A percentile compares a stretch with the other conserved stretches of the same genome.
phyloP scores from a whole-genome alignment of 257 asterid genomes.

The Solanum dulcamara region DNA sequence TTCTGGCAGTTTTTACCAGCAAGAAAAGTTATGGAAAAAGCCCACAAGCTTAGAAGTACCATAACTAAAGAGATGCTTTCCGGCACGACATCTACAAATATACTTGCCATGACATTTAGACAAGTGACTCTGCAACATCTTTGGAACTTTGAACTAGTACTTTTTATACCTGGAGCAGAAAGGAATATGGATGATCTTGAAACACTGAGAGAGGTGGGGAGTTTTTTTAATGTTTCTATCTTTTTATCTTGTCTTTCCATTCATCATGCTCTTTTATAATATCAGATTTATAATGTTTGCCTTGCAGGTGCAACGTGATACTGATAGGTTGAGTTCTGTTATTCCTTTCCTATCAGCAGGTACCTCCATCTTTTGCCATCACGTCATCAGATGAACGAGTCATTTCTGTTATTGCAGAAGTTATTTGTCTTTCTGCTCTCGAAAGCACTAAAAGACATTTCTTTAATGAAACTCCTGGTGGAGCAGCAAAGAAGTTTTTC shows the following conservation, averaged over 20 bases:
- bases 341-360: constrained; percentile 89
- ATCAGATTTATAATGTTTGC: constrained; percentile 42
- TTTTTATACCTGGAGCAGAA: constrained; percentile 57
- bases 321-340: constrained; percentile 67
- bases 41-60: constrained; percentile 44
- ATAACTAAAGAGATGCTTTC: constrained; percentile 37
- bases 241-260: background rate
- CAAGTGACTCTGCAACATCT: constrained; percentile 70
- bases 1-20: constrained; percentile 74
- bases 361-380: constrained; percentile 55
- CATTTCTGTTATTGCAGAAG: constrained; percentile 70
- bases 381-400: constrained; percentile 45
- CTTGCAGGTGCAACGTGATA: constrained; percentile 69
- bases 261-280: constrained; percentile 20
- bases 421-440: constrained; percentile 60
- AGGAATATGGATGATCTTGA: constrained; percentile 66
- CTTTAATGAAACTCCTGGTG: constrained; percentile 11
- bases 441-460: constrained; percentile 38
- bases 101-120: constrained; percentile 84
- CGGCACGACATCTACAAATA: constrained; percentile 39
- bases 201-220: constrained; percentile 64
- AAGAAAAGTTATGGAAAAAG: constrained; percentile 67
- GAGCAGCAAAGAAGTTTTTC: constrained; percentile 24
- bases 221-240: background rate
- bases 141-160: constrained; percentile 61